Conservation (phyloP, 257 asterid species). For the Orobanche coerulescens region DNA sequence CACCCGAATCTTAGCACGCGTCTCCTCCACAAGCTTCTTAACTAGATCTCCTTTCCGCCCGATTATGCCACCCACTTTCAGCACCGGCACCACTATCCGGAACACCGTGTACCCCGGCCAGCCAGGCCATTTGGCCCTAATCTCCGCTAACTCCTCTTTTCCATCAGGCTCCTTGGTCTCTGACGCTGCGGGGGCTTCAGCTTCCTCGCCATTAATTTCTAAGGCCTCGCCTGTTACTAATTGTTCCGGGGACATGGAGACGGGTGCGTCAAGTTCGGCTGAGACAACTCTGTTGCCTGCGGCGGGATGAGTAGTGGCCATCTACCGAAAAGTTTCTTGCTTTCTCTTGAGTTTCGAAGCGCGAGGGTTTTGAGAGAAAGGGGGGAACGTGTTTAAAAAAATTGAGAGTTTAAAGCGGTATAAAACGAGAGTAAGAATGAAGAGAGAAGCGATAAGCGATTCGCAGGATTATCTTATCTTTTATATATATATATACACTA, state of each 20-base stretch:
- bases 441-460: not conserved
- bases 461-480: not conserved
- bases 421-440: not conserved
- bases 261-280: not conserved
- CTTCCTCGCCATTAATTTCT: slow-evolving; percentile 11
- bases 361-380: slow-evolving; percentile 2
- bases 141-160: slow-evolving; percentile 27
- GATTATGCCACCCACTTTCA: slow-evolving; percentile 72
- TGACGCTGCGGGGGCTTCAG: slow-evolving; percentile 5
- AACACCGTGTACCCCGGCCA: slow-evolving; percentile 74
- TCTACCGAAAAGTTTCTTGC: not conserved
- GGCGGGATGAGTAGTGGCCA: not conserved
- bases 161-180: slow-evolving; percentile 11
- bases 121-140: slow-evolving; percentile 57
- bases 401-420: not conserved
- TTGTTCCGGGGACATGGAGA: slow-evolving; percentile 13
- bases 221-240: slow-evolving; percentile 2
- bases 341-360: not conserved
- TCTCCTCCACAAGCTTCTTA: slow-evolving; percentile 72
- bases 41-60: slow-evolving; percentile 79
- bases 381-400: not conserved
- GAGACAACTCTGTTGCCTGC: slow-evolving; percentile 15
- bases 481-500: too few relatives aligned
- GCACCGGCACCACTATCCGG: slow-evolving; percentile 58
- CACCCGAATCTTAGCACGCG: slow-evolving; percentile 59